A percentile compares a stretch with the other conserved stretches of the same genome.
Evolutionary conservation across 2,329 filamentous ascomycete species (phyloP).

Genomic region (Chaetomium sp.): DNA sequence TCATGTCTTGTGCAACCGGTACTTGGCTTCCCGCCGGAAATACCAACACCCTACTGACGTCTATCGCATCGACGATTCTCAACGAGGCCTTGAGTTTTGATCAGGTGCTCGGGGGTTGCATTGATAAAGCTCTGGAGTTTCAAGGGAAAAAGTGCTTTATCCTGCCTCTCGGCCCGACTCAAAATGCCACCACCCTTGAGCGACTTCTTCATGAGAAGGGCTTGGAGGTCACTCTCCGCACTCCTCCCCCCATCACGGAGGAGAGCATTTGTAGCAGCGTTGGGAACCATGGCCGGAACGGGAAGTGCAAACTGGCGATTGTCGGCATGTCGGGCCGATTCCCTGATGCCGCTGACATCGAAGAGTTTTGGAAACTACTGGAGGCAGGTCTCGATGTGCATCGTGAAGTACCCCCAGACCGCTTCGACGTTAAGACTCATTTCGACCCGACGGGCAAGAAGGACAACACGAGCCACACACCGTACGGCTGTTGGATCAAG

Average conservation of each 20-base stretch:
- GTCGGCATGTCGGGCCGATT: constrained; percentile 77
- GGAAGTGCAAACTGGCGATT: constrained; percentile 69
- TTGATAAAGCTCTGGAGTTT: constrained; percentile 37
- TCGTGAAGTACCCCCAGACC: constrained; percentile 58
- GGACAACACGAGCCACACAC: constrained; percentile 71
- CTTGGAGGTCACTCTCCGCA: constrained; percentile 37
- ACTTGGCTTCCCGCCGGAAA: constrained; percentile 35
- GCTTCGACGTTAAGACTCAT: constrained; percentile 68
- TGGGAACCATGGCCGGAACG: constrained; percentile 41
- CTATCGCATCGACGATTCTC: constrained; percentile 43
- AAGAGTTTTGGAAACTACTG: constrained; percentile 69
- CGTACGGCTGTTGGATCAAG: constrained; percentile 68
- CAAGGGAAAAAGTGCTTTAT: constrained; percentile 37
- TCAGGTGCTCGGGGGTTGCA: constrained; percentile 42
- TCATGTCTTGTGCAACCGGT: constrained; percentile 48
- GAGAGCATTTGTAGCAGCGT: constrained; percentile 32
- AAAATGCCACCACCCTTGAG: constrained; percentile 41
- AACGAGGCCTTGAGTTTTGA: constrained; percentile 43
- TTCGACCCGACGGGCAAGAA: constrained; percentile 64
- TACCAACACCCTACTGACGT: constrained; percentile 36
- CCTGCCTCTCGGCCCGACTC: constrained; percentile 45
- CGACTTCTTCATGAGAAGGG: constrained; percentile 38
- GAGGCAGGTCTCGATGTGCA: constrained; percentile 71
- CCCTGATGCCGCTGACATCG: constrained; percentile 63
- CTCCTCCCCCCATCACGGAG: constrained; percentile 30